A percentile compares a stretch with the other conserved stretches of the same genome.
phyloP scores from a whole-genome alignment of 2,329 filamentous ascomycete genomes.

The Fusarium virguliforme region DNA sequence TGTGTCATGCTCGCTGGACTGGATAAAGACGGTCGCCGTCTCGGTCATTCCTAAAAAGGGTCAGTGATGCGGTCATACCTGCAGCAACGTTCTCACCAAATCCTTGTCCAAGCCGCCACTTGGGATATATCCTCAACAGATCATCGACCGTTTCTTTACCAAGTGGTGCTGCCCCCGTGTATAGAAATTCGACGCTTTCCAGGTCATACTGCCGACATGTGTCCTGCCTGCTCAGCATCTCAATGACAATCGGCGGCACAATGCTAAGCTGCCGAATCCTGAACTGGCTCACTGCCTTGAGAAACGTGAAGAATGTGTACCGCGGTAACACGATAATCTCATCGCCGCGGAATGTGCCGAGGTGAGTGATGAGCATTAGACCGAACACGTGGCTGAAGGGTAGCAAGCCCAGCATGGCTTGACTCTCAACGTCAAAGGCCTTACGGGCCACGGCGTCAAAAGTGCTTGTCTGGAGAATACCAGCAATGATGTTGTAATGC shows the following conservation, averaged over 20 bases:
- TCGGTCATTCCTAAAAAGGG: constrained; percentile 67
- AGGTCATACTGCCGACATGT: constrained; percentile 37
- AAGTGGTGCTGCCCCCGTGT: constrained; percentile 74
- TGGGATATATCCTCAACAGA: constrained; percentile 73
- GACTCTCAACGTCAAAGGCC: constrained; percentile 57
- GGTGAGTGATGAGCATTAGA: constrained; percentile 79
- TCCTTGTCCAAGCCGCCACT: constrained; percentile 78
- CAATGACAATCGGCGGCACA: constrained; percentile 34
- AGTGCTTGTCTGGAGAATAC: constrained; percentile 73
- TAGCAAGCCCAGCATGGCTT: constrained; percentile 75
- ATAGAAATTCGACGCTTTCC: constrained; percentile 27
- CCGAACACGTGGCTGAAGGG: constrained; percentile 89
- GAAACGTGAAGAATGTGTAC: constrained; percentile 78
- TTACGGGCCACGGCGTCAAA: constrained; percentile 59
- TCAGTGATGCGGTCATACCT: constrained; percentile 53
- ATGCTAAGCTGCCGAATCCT: constrained; percentile 37
- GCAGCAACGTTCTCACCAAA: constrained; percentile 69
- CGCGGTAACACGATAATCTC: constrained; percentile 81
- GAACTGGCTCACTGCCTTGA: constrained; percentile 54
- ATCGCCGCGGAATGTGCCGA: constrained; percentile 79
- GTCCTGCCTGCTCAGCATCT: constrained; percentile 21
- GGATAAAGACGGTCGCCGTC: constrained; percentile 27
- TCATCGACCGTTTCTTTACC: constrained; percentile 78
- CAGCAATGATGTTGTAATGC: constrained; percentile 84
- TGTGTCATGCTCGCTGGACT: constrained; percentile 70